These are phyloP conservation scores for Vigna reflexopilosa DNA, from an alignment of 306 rosid species.

Conservation along the genomic window DNA sequence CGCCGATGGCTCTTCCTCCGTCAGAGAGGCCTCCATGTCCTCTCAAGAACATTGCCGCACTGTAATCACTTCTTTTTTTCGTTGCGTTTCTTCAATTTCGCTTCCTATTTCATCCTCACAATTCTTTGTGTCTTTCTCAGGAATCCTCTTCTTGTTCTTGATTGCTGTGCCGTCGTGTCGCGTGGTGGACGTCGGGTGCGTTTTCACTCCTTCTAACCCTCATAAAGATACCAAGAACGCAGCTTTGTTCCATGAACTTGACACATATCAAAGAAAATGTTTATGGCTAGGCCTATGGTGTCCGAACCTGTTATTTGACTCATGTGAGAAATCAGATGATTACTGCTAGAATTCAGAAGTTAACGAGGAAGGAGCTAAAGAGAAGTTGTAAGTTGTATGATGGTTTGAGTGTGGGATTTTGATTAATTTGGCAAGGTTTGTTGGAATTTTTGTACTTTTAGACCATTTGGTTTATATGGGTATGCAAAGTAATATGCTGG, in stretches of 20 bases:
- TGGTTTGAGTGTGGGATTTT: not conserved
- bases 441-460: not conserved
- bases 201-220: not conserved
- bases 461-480: no score
- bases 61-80: not conserved
- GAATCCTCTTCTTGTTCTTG: conserved; percentile 82
- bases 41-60: no score
- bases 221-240: no score
- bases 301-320: not conserved
- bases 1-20: no score
- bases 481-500: not conserved
- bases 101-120: conserved; percentile 12
- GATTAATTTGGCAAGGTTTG: not conserved
- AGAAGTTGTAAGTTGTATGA: no score
- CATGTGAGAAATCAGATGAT: no score
- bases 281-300: not conserved
- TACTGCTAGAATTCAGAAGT: no score
- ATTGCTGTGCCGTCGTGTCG: conserved; percentile 80
- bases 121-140: conserved; percentile 41
- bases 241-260: no score
- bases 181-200: conserved; percentile 92
- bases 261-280: not conserved
- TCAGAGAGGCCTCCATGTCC: no score
- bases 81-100: not conserved
- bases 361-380: no score